Base-by-base conservation (phyloP, 139 green algal genomes). In the Tetratostichococcus sp. region DNA sequence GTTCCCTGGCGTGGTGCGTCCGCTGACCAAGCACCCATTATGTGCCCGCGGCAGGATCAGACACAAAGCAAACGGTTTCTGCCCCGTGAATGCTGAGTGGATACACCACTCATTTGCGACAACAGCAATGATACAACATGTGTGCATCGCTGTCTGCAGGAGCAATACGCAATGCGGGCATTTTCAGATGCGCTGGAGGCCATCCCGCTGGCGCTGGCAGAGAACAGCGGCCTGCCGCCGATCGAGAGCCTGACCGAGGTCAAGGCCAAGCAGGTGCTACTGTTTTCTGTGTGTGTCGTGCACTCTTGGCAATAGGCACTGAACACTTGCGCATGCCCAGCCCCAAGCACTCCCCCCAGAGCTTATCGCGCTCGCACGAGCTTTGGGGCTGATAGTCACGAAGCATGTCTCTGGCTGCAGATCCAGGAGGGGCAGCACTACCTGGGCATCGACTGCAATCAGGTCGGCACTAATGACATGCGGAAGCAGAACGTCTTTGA, bases 401-500 rank as follows among this genome's bases (percentile, higher is more conserved):
- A n/a, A n/a, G n/a, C n/a, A n/a, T n/a, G n/a, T n/a, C n/a, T n/a
- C n/a, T n/a, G n/a, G n/a, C n/a, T n/a, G 65, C 88, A 92, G 80
- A 74, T 97, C 65, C 72, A 91, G 75, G 91, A 97, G 78, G 86
- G 83, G 68, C 97, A 97, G 80, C 92, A 93, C 0, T 90, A 94
- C 79, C 84, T 99, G 69, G 96, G 96, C 39, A 93, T 99, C 28
- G 96, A 99, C 86, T 98, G 95, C 91, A 97, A 97, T 79, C 90
- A 97, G 43, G 83, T 80, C 31, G 96, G 96, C 65, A 99, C 96
- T 25, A 94, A 94, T 69, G 96, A 99, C 91, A 99, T 99, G 96
- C 86, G 86, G 42, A 82, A 96, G 83, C 96, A 99, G 80, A 93
- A 95, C 76, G 96, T 99, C 26, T 99, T 99, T 86, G 96, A 99